These are phyloP conservation scores for Camelina hispida DNA, from an alignment of 345 rosid species.

Conservation along the genomic window DNA sequence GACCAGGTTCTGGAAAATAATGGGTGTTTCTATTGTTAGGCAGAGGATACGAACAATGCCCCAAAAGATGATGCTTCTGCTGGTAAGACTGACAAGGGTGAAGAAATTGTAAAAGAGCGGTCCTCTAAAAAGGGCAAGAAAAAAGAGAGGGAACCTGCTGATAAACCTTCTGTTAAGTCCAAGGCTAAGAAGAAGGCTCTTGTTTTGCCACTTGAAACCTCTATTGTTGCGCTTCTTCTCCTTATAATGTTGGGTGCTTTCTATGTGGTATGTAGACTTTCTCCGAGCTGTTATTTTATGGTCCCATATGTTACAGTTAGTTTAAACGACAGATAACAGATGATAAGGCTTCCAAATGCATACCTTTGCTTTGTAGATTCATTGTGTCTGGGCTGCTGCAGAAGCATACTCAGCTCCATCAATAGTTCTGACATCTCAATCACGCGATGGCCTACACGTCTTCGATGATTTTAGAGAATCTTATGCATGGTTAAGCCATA, in stretches of 20 bases:
- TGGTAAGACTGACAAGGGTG: slow-evolving; percentile 55
- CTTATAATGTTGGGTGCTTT: slow-evolving; percentile 91
- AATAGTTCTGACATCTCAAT: slow-evolving; percentile 82
- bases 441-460: slow-evolving; percentile 84
- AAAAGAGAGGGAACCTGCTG: slow-evolving; percentile 67
- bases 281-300: slow-evolving; percentile 8
- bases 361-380: slow-evolving; percentile 62
- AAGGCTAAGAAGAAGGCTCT: slow-evolving; percentile 75
- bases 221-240: slow-evolving; percentile 77
- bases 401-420: slow-evolving; percentile 99
- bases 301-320: slow-evolving; percentile 27
- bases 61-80: slow-evolving; percentile 49
- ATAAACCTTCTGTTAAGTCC: slow-evolving; percentile 59
- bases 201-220: slow-evolving; percentile 83
- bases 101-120: slow-evolving; percentile 60
- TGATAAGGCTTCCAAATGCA: slow-evolving; percentile 17
- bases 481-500: slow-evolving; percentile 93
- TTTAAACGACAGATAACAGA: slow-evolving; percentile 3
- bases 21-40: slow-evolving; percentile 53
- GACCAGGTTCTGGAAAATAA: slow-evolving; percentile 26
- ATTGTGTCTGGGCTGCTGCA: slow-evolving; percentile 99
- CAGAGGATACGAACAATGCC: slow-evolving; percentile 57
- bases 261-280: slow-evolving; percentile 79
- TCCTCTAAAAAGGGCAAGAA: slow-evolving; percentile 69
- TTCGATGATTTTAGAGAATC: slow-evolving; percentile 99